Base-by-base conservation (phyloP, 306 rosid species). In the Pyrus bretschneideri region DNA sequence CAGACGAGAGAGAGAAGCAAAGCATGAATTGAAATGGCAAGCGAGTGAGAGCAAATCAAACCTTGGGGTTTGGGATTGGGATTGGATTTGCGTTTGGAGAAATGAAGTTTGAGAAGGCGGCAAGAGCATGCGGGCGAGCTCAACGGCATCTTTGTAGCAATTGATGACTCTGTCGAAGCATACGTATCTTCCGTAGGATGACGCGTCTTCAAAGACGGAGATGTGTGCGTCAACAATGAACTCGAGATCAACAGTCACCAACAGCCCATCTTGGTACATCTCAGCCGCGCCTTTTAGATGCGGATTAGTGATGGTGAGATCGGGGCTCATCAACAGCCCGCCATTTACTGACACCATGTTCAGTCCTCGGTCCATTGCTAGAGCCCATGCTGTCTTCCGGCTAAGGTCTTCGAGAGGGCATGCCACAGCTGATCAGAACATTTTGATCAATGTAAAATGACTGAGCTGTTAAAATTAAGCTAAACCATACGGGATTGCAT, bases 261-360 rank as follows among this genome's bases (percentile, higher is more conserved):
- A 13, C 13, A 84, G 46, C 10, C 85, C 85, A 19, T 81, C 76
- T 61, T 81, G 76, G 7, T 73, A 81, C 87, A 74, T 81, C 87
- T 84, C 83, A 78, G 85, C 85, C 9, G 78, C 71, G 73, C 84
- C 87, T 74, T 84, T 84, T 29, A 81, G 61, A 67, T 78, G 78
- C 6, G 85, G 85, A 38, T 80, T 35, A 1, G 70, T 65, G 42
- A 84, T 78, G 55, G 72, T 77, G 15, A 77, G 69, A 40, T 81
- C 80, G 10, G 79, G 78, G 33, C 40, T 76, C 72, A 84, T 74
- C 31, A 78, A n/a, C 15, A 84, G 76, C 58, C 87, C 85, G 4
- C 78, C 83, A 8, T 74, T 81, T 22, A 81, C 64, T 27, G 83
- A 78, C 65, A 84, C 85, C 85, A 84, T 81, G 66, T 75, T 74